Percentiles rank a stretch among this genome's conserved stretches.
Evolutionary conservation across 2,329 filamentous ascomycete genomes (phyloP).

Genomic region (Ascochyta fabae): DNA sequence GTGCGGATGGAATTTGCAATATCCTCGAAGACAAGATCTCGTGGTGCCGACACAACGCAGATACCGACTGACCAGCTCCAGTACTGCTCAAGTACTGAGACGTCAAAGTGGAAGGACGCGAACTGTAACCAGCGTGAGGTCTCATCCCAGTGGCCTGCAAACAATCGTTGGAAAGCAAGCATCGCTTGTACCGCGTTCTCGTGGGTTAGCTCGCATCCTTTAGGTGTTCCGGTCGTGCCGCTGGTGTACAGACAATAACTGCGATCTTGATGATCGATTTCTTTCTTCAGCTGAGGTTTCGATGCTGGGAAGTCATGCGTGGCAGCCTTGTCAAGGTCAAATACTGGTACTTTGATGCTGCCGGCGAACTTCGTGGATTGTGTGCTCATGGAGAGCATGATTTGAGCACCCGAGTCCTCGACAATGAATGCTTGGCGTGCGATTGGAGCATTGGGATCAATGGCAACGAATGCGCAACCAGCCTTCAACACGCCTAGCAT

Average conservation of each 20-base stretch:
- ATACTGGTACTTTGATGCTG: conserved; percentile 46
- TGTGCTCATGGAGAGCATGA: conserved; percentile 65
- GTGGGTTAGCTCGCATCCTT: conserved; percentile 87
- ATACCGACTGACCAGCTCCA: conserved; percentile 96
- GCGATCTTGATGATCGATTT: conserved; percentile 59
- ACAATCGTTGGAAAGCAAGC: conserved; percentile 82
- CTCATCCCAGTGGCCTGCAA: conserved; percentile 74
- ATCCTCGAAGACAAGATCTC: conserved; percentile 86
- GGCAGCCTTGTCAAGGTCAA: conserved; percentile 55
- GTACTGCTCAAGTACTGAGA: conserved; percentile 90
- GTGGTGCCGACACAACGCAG: conserved; percentile 78
- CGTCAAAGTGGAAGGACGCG: conserved; percentile 92
- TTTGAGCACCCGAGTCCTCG: conserved; percentile 70
- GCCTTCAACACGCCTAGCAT: conserved; percentile 84
- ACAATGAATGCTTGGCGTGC: conserved; percentile 80
- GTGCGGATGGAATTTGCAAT: conserved; percentile 73
- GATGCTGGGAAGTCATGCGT: conserved; percentile 44
- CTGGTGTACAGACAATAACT: conserved; percentile 90
- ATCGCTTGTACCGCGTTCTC: conserved; percentile 89
- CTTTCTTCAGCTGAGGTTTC: conserved; percentile 35
- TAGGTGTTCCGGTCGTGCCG: conserved; percentile 84
- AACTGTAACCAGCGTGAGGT: conserved; percentile 88
- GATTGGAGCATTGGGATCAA: conserved; percentile 76
- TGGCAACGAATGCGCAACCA: conserved; percentile 79
- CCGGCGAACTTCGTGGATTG: conserved; percentile 50